Base-by-base conservation (phyloP, 305 asterid genomes). In the Fraxinus paxiana region DNA sequence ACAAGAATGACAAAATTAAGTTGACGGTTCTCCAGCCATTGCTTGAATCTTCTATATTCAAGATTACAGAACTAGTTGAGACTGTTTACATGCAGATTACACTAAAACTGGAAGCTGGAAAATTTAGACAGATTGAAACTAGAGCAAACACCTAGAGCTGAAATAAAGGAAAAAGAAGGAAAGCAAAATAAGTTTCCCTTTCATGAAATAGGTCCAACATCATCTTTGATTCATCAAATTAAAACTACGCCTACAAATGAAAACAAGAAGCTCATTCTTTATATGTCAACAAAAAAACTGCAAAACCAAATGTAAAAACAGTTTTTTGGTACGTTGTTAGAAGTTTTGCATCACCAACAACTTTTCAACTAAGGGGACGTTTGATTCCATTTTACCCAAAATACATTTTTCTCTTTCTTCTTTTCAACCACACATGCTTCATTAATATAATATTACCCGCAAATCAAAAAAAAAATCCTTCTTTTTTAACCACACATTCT, bases 121-220 rank as follows among this genome's bases (percentile, higher is more conserved):
- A 38, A 15, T 67, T 67, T 28, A 67, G 38, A 67, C 10, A 67
- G 33, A 6, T 30, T 1, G 73, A 67, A 67, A 26, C 72, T 63
- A 24, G 31, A 74, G 46, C 35, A 38, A 26, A 28, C 20, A 22
- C 31, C 15, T 9, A 3, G 20, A 26, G 31, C 8, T 2, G 41
- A 35, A 54, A 54, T 20, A 8, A 6, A 26, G 31, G 35, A 9
- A 73, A 35, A 54, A 38, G 6, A 72, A 43, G 67, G 48, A 34
- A 69, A 79, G 70, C 8, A 51, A 9, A 9, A 63, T 24, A 31
- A 34, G 31, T 18, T 12, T 54, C 34, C 48, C 20, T 31, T 26
- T 34, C 65, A 30, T 4, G 54, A 43, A 61, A 37, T 30, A 76
- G 71, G 83, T 78, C 56, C 73, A 41, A 37, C 43, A 73, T 61